A percentile compares a stretch with the other conserved stretches of the same genome.
phyloP scores from a whole-genome alignment of 2,329 filamentous ascomycete species.

The Thielaviopsis euricoi region DNA sequence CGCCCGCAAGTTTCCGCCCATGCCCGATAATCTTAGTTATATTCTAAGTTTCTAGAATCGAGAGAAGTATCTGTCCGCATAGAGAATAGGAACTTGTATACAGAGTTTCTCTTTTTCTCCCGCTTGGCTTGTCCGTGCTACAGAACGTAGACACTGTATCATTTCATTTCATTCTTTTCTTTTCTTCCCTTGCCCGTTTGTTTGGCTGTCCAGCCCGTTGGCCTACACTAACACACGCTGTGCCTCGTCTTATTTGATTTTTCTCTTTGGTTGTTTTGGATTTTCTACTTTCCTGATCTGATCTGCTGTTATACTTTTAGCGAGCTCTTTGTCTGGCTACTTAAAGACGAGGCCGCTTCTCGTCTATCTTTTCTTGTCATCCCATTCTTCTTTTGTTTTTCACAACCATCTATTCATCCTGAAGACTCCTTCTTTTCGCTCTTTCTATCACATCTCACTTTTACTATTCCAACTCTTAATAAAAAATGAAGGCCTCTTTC shows the following conservation, averaged over 20 bases:
- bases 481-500: slow-evolving; percentile 21
- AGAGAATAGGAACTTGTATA: too few species aligned
- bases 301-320: neutral
- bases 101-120: neutral
- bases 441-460: neutral
- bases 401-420: neutral
- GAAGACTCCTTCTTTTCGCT: slow-evolving; percentile 1
- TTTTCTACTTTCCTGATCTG: neutral
- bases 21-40: too few species aligned
- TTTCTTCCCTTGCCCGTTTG: neutral
- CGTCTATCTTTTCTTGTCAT: slow-evolving; percentile 1
- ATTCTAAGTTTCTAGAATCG: too few species aligned
- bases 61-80: too few species aligned
- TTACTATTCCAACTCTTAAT: neutral
- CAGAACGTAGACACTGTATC: too few species aligned
- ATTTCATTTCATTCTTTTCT: neutral
- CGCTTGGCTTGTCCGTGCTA: neutral
- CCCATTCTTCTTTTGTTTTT: neutral
- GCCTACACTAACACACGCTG: too few species aligned
- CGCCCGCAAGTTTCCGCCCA: too few species aligned
- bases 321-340: too few species aligned
- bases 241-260: too few species aligned
- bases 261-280: too few species aligned
- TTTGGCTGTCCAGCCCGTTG: too few species aligned
- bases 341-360: neutral